Percentiles rank a stretch among this genome's conserved stretches.
phyloP scores from a whole-genome alignment of 371 early-diverging fungal genomes.

The Rhizopus delemar region DNA sequence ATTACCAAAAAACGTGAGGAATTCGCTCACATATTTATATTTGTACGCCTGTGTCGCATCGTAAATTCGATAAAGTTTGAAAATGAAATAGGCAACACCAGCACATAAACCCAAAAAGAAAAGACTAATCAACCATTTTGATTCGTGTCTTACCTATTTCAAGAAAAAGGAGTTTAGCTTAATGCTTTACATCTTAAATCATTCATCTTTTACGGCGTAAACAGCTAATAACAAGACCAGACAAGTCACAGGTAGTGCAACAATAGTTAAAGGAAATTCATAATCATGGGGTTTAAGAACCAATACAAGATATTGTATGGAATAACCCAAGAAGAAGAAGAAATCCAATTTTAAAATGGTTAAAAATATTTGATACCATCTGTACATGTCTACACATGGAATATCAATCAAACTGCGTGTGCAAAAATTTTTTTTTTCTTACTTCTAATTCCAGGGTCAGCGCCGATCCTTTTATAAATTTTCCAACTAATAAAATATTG shows the following conservation, averaged over 20 bases:
- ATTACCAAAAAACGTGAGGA: slow-evolving; percentile 88
- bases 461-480: slow-evolving; percentile 90
- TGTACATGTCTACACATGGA: slow-evolving; percentile 62
- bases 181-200: background rate
- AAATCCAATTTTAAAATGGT: slow-evolving; percentile 83
- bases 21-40: slow-evolving; percentile 65
- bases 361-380: slow-evolving; percentile 81
- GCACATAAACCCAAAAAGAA: slow-evolving; percentile 73
- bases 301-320: slow-evolving; percentile 83
- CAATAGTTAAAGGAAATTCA: slow-evolving; percentile 84
- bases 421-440: slow-evolving; percentile 19
- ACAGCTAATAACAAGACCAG: slow-evolving; percentile 73
- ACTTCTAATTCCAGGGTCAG: slow-evolving; percentile 83
- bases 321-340: slow-evolving; percentile 86
- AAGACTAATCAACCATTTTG: slow-evolving; percentile 53
- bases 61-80: slow-evolving; percentile 83
- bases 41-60: slow-evolving; percentile 59
- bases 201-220: slow-evolving; percentile 63
- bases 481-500: slow-evolving; percentile 59
- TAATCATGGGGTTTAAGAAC: slow-evolving; percentile 65
- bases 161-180: background rate
- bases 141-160: slow-evolving; percentile 48
- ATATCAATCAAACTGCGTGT: background rate
- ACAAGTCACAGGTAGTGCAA: slow-evolving; percentile 77
- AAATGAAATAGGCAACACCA: slow-evolving; percentile 81